Conservation (phyloP, 345 rosid species). For the Salix arbutifolia region DNA sequence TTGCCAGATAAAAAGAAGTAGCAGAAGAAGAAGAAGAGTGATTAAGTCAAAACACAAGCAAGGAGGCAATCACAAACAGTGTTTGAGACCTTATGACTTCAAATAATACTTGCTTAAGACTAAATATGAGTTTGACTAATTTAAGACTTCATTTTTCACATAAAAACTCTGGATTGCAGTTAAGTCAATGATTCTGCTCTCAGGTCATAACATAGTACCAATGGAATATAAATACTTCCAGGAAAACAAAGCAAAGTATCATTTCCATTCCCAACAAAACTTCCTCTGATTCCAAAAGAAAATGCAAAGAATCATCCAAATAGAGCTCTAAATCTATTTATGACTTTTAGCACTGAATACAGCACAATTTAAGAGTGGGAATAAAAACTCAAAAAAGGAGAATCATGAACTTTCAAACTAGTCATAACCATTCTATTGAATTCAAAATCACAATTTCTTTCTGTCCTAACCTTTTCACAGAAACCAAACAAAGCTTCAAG, state of each 20-base stretch:
- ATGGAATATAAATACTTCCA: not conserved
- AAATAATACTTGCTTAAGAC: not conserved
- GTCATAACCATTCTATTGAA: constrained; percentile 3
- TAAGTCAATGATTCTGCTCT: not conserved
- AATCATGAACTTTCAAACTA: not conserved
- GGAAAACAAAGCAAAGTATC: not conserved
- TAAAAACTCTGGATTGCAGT: not conserved
- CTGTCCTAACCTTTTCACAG: not conserved
- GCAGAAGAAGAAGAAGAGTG: not conserved
- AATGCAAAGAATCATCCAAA: not conserved
- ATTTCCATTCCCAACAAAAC: not conserved
- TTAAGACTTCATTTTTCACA: not conserved
- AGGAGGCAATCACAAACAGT: not conserved
- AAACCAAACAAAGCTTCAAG: not conserved
- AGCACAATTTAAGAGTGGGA: not conserved
- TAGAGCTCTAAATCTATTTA: not conserved
- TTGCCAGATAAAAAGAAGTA: not conserved
- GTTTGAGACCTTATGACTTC: not conserved
- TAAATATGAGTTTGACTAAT: not conserved
- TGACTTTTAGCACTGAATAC: not conserved
- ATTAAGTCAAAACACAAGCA: not conserved
- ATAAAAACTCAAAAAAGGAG: not conserved
- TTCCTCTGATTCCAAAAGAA: not conserved
- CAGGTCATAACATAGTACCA: not conserved
- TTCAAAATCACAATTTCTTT: not conserved